A percentile compares a stretch with the other conserved stretches of the same genome.
Conservation (phyloP, 2,329 filamentous ascomycete genomes). For the Cercospora brassicicola region DNA sequence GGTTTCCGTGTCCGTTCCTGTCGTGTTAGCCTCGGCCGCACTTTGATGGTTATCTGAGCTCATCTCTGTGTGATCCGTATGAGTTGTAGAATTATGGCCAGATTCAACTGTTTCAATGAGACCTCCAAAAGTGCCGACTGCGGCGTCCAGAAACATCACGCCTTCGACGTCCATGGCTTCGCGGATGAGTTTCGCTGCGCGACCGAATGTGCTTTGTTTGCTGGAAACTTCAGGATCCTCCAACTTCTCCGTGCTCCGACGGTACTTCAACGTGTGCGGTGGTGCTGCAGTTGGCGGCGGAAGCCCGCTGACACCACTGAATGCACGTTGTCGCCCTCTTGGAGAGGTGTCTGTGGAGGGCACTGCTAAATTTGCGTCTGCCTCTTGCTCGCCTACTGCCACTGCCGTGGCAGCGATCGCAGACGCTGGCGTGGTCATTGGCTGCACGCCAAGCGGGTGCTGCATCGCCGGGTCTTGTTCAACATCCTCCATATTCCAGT, state of each 20-base stretch:
- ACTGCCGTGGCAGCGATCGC: conserved; percentile 24
- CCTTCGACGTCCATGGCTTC: conserved; percentile 54
- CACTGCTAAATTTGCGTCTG: conserved; percentile 10
- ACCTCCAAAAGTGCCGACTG: conserved; percentile 33
- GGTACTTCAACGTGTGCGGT: conserved; percentile 15
- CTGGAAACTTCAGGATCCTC: conserved; percentile 18
- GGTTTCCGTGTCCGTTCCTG: conserved; percentile 25
- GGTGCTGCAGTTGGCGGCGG: conserved; percentile 3
- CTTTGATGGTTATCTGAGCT: conserved; percentile 26
- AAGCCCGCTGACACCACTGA: conserved; percentile 12
- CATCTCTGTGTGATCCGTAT: conserved; percentile 17
- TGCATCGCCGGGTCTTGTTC: conserved; percentile 20
- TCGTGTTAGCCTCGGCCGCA: conserved; percentile 20
- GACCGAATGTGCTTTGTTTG: conserved; percentile 43
- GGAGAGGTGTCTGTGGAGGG: conserved; percentile 1
- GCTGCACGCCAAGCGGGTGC: conserved; percentile 23
- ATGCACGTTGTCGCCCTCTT: conserved; percentile 1
- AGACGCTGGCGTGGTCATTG: conserved; percentile 19
- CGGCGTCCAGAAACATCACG: conserved; percentile 47
- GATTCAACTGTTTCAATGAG: conserved; percentile 24
- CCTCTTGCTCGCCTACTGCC: conserved; percentile 20
- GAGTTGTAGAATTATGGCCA: conserved; percentile 11
- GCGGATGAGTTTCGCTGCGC: conserved; percentile 51
- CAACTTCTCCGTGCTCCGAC: conserved; percentile 17
- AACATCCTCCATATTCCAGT: conserved; percentile 23